Percentiles rank a stretch among this genome's conserved stretches.
Conservation (phyloP, 2,329 filamentous ascomycete species). For the Sporothrix brunneoviolacea region DNA sequence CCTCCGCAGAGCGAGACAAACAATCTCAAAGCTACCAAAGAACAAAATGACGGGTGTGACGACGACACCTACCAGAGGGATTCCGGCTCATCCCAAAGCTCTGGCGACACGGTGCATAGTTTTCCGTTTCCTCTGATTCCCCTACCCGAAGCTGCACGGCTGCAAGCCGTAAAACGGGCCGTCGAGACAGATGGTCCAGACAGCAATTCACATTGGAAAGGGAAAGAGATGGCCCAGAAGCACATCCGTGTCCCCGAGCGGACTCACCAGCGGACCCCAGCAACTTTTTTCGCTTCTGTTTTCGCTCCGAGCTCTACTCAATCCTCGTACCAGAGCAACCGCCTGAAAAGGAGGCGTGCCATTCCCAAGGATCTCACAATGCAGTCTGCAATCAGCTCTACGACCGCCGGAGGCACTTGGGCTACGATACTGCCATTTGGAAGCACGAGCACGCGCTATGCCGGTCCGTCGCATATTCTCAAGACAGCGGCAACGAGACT, state of each 20-base stretch:
- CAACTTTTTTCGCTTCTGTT: background rate
- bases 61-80: slow-evolving; percentile 1
- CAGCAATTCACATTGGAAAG: background rate
- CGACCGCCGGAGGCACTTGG: slow-evolving; percentile 4
- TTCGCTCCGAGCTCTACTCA: slow-evolving; percentile 1
- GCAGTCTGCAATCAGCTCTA: background rate
- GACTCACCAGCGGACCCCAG: background rate
- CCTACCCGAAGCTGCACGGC: slow-evolving; percentile 26
- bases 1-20: background rate
- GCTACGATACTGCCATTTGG: slow-evolving; percentile 6
- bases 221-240: no score
- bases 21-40: background rate
- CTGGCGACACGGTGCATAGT: slow-evolving; percentile 17
- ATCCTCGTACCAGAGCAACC: slow-evolving; percentile 2
- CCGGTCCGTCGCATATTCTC: background rate
- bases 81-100: slow-evolving; percentile 15
- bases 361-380: slow-evolving; percentile 5
- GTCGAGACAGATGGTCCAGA: background rate
- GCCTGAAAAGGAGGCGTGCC: slow-evolving; percentile 1
- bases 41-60: background rate
- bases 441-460: slow-evolving; percentile 1
- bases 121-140: slow-evolving; percentile 27
- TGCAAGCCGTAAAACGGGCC: slow-evolving; percentile 19
- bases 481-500: slow-evolving; percentile 10
- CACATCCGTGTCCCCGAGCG: background rate